phyloP scores from a whole-genome alignment of 371 early-diverging fungal species.

The Mucor plumbeus region DNA sequence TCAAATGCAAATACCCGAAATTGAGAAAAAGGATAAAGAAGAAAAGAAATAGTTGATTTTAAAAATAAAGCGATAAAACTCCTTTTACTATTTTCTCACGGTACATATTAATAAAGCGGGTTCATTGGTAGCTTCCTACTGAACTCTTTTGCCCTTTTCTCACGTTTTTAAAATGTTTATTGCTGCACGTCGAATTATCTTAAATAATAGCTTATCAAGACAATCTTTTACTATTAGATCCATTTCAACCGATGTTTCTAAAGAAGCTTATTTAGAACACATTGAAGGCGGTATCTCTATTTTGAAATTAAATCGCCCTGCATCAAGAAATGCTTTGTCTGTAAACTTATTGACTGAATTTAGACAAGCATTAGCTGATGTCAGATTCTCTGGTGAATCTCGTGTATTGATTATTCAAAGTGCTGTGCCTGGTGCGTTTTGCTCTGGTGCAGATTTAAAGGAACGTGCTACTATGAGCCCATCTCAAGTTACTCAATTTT shows the following conservation, averaged over 20 bases:
- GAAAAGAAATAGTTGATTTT: constrained; percentile 10
- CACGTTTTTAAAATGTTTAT: constrained; percentile 2
- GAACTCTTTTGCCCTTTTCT: not conserved
- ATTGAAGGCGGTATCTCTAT: constrained; percentile 80
- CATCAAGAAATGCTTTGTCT: constrained; percentile 91
- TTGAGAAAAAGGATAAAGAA: constrained; percentile 16
- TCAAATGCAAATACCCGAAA: constrained; percentile 51
- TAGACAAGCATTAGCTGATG: constrained; percentile 64
- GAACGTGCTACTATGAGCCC: constrained; percentile 89
- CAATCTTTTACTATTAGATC: constrained; percentile 4
- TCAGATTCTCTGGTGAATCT: constrained; percentile 73
- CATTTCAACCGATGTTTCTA: constrained; percentile 20
- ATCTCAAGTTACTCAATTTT: constrained; percentile 84
- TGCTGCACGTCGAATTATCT: constrained; percentile 10
- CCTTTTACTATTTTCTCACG: constrained; percentile 22
- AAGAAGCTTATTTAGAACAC: constrained; percentile 70
- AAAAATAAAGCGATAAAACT: not conserved
- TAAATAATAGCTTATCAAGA: not conserved
- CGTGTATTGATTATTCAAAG: constrained; percentile 88
- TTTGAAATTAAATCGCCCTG: constrained; percentile 85
- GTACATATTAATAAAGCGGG: not conserved
- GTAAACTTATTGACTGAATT: constrained; percentile 78
- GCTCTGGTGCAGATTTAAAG: constrained; percentile 97
- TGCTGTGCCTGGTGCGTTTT: constrained; percentile 86
- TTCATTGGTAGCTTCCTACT: not conserved